phyloP scores from a whole-genome alignment of 1,284 basidiomycete species.

The Irpex sp. region DNA sequence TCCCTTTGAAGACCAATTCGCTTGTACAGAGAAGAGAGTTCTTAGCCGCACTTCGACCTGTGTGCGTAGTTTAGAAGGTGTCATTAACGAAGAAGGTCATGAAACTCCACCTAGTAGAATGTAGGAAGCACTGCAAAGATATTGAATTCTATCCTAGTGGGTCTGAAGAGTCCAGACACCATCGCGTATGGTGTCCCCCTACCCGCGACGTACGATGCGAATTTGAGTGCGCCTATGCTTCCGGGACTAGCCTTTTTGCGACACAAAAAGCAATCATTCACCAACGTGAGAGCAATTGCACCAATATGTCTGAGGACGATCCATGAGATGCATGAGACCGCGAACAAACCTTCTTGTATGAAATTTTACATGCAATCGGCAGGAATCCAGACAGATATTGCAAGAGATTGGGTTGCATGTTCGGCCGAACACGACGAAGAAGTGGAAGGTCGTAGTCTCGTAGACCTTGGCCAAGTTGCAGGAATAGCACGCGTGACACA shows the following conservation, averaged over 20 bases:
- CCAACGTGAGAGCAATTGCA: not conserved
- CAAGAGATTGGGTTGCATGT: not conserved
- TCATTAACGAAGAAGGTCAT: no score
- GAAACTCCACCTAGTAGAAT: no score
- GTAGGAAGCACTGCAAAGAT: no score
- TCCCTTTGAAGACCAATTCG: no score
- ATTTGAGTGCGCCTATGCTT: not conserved
- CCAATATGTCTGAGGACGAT: not conserved
- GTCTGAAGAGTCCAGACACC: no score
- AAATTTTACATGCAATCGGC: not conserved
- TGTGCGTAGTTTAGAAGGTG: no score
- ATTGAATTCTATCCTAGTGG: no score
- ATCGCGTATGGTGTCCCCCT: no score
- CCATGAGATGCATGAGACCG: not conserved
- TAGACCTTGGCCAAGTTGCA: not conserved
- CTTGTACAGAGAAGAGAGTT: no score
- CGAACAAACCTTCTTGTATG: not conserved
- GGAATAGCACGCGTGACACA: no score
- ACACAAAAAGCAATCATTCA: not conserved
- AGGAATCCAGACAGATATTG: not conserved
- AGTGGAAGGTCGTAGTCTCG: not conserved
- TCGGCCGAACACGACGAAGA: not conserved
- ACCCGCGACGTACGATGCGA: not conserved
- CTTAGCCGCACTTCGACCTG: no score
- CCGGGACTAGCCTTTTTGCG: not conserved